phyloP scores from a whole-genome alignment of 345 rosid genomes.

The Zanthoxylum bungeanum region DNA sequence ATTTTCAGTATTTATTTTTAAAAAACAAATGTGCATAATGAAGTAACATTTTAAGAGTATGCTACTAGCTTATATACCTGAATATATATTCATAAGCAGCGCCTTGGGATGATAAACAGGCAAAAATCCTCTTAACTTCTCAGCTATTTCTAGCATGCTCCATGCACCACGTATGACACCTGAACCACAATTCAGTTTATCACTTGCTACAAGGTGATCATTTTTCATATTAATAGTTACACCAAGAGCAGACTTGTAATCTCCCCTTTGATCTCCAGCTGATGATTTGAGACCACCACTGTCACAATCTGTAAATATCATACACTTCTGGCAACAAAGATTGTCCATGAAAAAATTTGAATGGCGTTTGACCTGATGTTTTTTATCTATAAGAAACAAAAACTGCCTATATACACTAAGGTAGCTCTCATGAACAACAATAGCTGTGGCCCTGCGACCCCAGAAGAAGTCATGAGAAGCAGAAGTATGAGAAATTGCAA shows the following conservation, averaged over 20 bases:
- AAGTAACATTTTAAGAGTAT: not conserved
- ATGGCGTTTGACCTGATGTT: conserved; percentile 21
- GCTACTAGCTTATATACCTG: conserved; percentile 47
- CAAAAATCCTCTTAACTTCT: conserved; percentile 52
- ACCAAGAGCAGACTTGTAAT: conserved; percentile 21
- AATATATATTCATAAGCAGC: conserved; percentile 63
- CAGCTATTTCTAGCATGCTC: conserved; percentile 54
- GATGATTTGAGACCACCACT: conserved; percentile 19
- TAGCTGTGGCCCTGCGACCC: conserved; percentile 56
- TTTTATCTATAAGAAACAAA: conserved; percentile 43
- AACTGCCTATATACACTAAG: conserved; percentile 56
- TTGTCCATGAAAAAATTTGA: conserved; percentile 19
- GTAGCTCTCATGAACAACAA: conserved; percentile 58
- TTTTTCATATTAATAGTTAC: conserved; percentile 20
- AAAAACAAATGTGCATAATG: too few relatives aligned
- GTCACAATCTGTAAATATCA: conserved; percentile 33
- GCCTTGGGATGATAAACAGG: conserved; percentile 77
- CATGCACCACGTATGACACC: conserved; percentile 30
- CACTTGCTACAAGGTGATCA: conserved; percentile 29
- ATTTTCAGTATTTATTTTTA: not conserved
- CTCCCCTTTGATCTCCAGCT: conserved; percentile 20
- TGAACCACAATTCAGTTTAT: conserved; percentile 25
- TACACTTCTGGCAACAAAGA: conserved; percentile 22
- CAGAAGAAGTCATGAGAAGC: conserved; percentile 55
- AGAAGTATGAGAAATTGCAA: conserved; percentile 52